Evolutionary conservation across 495 filamentous ascomycete species (phyloP).

Genomic region (Podospora anserina): DNA sequence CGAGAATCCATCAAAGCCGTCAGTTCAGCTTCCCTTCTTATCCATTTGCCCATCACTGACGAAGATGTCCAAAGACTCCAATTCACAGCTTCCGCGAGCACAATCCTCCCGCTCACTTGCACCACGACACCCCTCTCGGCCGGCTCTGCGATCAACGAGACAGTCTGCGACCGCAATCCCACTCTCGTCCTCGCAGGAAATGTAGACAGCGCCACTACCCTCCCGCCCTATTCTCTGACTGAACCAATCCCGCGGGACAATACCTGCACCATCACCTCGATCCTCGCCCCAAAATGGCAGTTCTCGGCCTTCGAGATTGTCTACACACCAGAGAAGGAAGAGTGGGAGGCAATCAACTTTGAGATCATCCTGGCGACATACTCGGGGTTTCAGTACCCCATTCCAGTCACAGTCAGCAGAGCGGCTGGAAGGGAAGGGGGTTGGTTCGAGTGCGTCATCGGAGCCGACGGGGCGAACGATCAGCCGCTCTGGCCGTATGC

Average conservation of each 20-base stretch:
- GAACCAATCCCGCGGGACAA: slow-evolving; percentile 25
- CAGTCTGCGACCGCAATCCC: slow-evolving; percentile 3
- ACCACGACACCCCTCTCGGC: neutral
- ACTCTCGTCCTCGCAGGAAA: slow-evolving; percentile 17
- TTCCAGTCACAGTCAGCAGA: slow-evolving; percentile 18
- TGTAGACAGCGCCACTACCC: slow-evolving; percentile 6
- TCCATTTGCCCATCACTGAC: neutral
- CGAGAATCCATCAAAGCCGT: slow-evolving; percentile 30
- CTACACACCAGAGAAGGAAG: neutral
- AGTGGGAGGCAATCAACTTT: slow-evolving; percentile 15
- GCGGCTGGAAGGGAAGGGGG: neutral
- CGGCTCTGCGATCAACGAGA: neutral
- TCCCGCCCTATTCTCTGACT: slow-evolving; percentile 29
- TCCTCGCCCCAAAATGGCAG: slow-evolving; percentile 28
- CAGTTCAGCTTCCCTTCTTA: slow-evolving; percentile 5
- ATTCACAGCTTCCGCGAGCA: slow-evolving; percentile 19
- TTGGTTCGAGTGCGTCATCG: slow-evolving; percentile 26
- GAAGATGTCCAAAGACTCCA: slow-evolving; percentile 10
- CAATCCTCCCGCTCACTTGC: slow-evolving; percentile 16
- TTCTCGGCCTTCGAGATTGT: slow-evolving; percentile 25
- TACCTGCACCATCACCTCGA: slow-evolving; percentile 30
- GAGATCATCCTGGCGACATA: slow-evolving; percentile 24
- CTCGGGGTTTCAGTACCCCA: slow-evolving; percentile 28
- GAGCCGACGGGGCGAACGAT: slow-evolving; percentile 20
- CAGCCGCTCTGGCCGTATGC: slow-evolving; percentile 26